These are phyloP conservation scores for Balamuthia mandrillaris DNA, from an alignment of 208 protist genomes.

Conservation along the genomic window DNA sequence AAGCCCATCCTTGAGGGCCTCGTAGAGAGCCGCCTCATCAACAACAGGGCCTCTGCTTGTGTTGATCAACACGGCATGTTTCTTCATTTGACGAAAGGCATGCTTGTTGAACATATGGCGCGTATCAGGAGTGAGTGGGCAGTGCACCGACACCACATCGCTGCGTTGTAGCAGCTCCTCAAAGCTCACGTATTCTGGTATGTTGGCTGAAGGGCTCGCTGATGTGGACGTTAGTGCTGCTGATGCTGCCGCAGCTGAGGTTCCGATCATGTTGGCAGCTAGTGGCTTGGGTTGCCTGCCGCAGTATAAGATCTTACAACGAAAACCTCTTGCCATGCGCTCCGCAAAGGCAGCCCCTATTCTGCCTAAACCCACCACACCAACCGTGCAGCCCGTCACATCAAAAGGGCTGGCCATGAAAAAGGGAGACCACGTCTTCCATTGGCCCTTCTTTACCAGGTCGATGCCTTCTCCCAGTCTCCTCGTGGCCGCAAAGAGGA, in stretches of 20 bases:
- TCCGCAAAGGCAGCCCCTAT: constrained; percentile 11
- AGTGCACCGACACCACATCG: constrained; percentile 44
- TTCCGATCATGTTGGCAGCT: neutral
- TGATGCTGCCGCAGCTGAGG: too few species aligned
- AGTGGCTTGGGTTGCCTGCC: neutral
- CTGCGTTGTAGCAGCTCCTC: constrained; percentile 31
- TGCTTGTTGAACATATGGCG: neutral
- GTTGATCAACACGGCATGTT: constrained; percentile 36
- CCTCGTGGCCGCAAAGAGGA: constrained; percentile 1
- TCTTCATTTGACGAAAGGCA: constrained; percentile 19
- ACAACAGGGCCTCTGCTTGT: constrained; percentile 43
- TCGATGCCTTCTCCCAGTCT: neutral
- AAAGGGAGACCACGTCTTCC: constrained; percentile 16
- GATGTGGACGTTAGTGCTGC: too few species aligned
- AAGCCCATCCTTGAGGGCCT: neutral
- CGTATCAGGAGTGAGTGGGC: constrained; percentile 41
- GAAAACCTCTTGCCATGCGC: constrained; percentile 3
- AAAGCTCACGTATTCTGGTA: neutral
- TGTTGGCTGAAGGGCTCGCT: too few species aligned
- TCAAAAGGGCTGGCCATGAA: constrained; percentile 8
- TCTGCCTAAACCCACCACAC: constrained; percentile 11
- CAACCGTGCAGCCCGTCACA: constrained; percentile 3
- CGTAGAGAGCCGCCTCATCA: constrained; percentile 40
- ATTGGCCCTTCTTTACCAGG: neutral
- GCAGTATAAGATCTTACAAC: neutral